Percentiles rank a stretch among this genome's conserved stretches.
Conservation (phyloP, 208 protist species). For the Trypanosoma brucei region DNA sequence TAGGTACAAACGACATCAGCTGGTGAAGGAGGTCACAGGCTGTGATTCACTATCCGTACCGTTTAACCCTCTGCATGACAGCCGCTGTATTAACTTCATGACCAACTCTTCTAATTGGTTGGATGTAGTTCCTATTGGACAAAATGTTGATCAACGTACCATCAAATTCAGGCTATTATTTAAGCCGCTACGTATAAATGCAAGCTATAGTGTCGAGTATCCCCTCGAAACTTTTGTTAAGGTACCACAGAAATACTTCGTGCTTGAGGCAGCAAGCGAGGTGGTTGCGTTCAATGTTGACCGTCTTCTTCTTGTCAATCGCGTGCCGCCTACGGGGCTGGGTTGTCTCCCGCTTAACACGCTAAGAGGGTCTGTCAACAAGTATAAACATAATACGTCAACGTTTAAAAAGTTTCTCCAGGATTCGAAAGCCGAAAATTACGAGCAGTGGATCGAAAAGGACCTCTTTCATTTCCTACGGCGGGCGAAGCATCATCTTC, state of each 20-base stretch:
- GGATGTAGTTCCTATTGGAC: constrained; percentile 22
- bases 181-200: constrained; percentile 8
- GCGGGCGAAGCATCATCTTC: background rate
- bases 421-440: constrained; percentile 15
- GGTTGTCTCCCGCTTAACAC: constrained; percentile 24
- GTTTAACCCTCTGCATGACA: constrained; percentile 25
- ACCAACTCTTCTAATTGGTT: constrained; percentile 30
- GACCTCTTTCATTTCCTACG: constrained; percentile 25
- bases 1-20: constrained; percentile 10
- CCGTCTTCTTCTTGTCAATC: constrained; percentile 23
- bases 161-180: constrained; percentile 31
- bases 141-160: constrained; percentile 22
- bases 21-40: constrained; percentile 20
- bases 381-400: constrained; percentile 19
- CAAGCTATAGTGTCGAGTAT: constrained; percentile 5
- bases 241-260: constrained; percentile 30
- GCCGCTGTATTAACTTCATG: constrained; percentile 21
- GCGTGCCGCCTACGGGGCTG: constrained; percentile 34
- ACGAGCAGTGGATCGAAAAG: constrained; percentile 31
- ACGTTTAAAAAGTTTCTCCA: constrained; percentile 15
- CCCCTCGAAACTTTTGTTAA: constrained; percentile 27
- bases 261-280: constrained; percentile 23
- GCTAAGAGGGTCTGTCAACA: constrained; percentile 17
- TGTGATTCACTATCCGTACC: constrained; percentile 34
- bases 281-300: constrained; percentile 25